Evolutionary conservation across 225 moss, liverwort and hornwort species (phyloP), one percentile per base, ranked within the genome.

Genomic region (Rhytidiadelphus loreus): DNA sequence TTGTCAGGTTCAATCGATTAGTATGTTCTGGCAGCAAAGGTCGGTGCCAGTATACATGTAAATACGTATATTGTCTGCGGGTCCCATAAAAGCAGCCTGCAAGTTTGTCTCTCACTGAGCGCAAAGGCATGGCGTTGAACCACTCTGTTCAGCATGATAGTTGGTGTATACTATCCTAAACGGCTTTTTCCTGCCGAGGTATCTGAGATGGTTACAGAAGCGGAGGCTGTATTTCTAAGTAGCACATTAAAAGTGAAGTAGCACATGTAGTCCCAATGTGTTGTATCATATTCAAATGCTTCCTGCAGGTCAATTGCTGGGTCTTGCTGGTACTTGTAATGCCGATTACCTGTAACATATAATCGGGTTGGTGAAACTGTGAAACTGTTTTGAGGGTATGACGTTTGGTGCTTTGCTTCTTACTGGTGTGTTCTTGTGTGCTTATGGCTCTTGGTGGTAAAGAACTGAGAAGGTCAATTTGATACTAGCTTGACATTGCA

Each of bases 41-140:
- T 83, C 88, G 84, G 68, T 90, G 76, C 87, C 74, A 60, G 84
- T 74, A 48, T 59, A 75, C 65, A 65, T 79, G 86, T 86, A 79
- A 86, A 57, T 87, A 87, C 70, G 43, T 68, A 68, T 83, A 46
- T 53, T 85, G 52, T 64, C 59, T 87, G 75, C 60, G 86, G 83
- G 85, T 89, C 74, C 53, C 86, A 88, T 88, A 86, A 88, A 80
- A 90, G 90, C 90, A 85, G 90, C 91, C 91, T 90, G 92, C 92
- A 84, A 86, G 81, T 77, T 66, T 81, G 74, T 68, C 85, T 87
- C 83, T 85, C 74, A 50, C 86, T 87, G 88, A 90, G 81, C 58
- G 65, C 81, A 86, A 91, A 91, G 82, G 88, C 88, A 88, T 78
- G 89, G 81, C 86, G 92, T 88, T 89, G 88, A 88, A 85, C 70